Conservation (phyloP, 768 basidiomycete genomes). For the Auriscalpium vulgare region DNA sequence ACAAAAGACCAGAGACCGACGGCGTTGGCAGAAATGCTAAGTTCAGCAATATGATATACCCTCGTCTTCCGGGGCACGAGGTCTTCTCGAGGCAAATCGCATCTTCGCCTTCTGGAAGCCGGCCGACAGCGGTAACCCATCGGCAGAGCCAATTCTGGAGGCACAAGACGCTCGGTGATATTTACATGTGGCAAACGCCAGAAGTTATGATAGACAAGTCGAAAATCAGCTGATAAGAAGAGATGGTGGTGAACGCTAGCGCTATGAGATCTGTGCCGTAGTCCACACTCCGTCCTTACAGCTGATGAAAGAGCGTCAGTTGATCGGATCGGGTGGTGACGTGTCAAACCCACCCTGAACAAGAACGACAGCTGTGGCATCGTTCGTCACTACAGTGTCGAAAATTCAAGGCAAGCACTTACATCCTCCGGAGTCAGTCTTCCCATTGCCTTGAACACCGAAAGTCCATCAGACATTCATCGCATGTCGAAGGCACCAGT, state of each 20-base stretch:
- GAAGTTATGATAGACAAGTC: too few relatives aligned
- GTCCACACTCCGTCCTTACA: too few relatives aligned
- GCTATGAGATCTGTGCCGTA: too few relatives aligned
- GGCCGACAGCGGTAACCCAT: too few relatives aligned
- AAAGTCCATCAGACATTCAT: slow-evolving; percentile 2
- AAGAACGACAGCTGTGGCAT: slow-evolving; percentile 33
- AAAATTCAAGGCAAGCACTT: slow-evolving; percentile 8
- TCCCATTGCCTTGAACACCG: slow-evolving; percentile 67
- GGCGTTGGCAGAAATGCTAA: neutral
- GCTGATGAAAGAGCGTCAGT: too few relatives aligned
- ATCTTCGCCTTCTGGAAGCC: neutral
- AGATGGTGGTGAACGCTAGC: too few relatives aligned
- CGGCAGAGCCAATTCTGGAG: too few relatives aligned
- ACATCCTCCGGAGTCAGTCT: slow-evolving; percentile 79
- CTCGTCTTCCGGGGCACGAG: too few relatives aligned
- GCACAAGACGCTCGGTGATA: too few relatives aligned
- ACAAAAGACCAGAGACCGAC: neutral
- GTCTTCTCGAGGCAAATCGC: neutral
- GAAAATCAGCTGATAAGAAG: too few relatives aligned
- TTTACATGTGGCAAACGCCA: too few relatives aligned
- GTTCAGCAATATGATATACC: neutral
- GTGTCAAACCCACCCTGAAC: slow-evolving; percentile 30
- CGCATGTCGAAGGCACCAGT: neutral
- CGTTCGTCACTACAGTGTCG: slow-evolving; percentile 2
- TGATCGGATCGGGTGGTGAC: too few relatives aligned